A percentile compares a stretch with the other conserved stretches of the same genome.
Evolutionary conservation across 2,329 filamentous ascomycete genomes (phyloP).

Genomic region (Neopestalotiopsis rosae): DNA sequence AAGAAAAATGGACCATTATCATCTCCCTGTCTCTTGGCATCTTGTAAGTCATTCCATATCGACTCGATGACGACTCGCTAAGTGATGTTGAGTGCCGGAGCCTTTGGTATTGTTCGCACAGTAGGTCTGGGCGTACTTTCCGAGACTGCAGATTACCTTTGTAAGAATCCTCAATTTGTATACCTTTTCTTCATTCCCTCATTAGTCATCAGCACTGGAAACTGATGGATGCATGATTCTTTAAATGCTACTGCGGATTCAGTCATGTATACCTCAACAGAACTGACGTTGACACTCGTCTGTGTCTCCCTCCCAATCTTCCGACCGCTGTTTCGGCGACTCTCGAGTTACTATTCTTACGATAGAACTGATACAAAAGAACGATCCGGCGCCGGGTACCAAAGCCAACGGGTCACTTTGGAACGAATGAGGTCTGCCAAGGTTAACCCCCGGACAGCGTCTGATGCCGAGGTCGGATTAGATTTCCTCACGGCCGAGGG

Average conservation of each 20-base stretch:
- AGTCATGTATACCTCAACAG: slow-evolving; percentile 25
- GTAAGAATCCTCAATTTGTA: slow-evolving; percentile 13
- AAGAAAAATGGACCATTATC: slow-evolving; percentile 26
- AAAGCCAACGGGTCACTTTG: neutral
- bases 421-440: neutral
- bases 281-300: slow-evolving; percentile 25
- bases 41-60: slow-evolving; percentile 19
- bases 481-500: neutral
- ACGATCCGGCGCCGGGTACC: neutral
- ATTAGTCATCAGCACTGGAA: no score
- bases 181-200: no score
- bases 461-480: neutral
- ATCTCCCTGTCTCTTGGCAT: slow-evolving; percentile 25
- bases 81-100: slow-evolving; percentile 19
- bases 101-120: slow-evolving; percentile 24
- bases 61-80: neutral
- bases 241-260: slow-evolving; percentile 25
- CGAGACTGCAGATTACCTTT: slow-evolving; percentile 22
- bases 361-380: slow-evolving; percentile 3
- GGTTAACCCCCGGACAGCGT: neutral
- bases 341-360: neutral
- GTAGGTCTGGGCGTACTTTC: slow-evolving; percentile 20
- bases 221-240: neutral
- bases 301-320: slow-evolving; percentile 25
- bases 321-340: slow-evolving; percentile 24